Base-by-base conservation (phyloP, 2,329 filamentous ascomycete species). In the Aspergillus melleus region DNA sequence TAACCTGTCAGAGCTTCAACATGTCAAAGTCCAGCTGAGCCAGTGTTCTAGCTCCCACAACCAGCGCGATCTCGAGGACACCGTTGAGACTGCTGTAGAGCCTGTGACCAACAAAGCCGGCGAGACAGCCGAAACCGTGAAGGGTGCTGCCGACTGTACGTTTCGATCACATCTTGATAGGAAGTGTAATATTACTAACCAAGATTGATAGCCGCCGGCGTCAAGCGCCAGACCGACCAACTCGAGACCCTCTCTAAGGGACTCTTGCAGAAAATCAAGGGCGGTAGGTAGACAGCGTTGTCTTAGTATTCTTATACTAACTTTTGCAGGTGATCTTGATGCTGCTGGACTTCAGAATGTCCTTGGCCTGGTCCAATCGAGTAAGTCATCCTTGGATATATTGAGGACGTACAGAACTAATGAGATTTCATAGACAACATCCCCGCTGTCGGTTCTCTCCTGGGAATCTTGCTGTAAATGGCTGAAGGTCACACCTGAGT, bases 21-120 rank as follows among this genome's bases (percentile, higher is more conserved):
- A 52, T 24, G 55, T 67, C 24, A 58, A 68, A 55, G 47, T 44
- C 52, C 49, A 62, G 54, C 60, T 68, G 19, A 55, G 16, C 52
- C 52, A 62, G 57, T 46, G 55, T 22, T 47, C 53, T 26, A 20
- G 42, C 49, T 16, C 22, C 14, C 26, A 55, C 55, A 30, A 14
- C 42, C 58, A 62, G 58, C 62, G 65, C 53, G 56, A 58, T 5
- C 30, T 60, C 26, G 51, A n/a, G 14, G 6, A n/a, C 36, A 42
- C 36, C 16, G 36, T 56, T n/a, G 52, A 50, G 20, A 46, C 47
- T 16, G 49, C 24, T 12, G 2, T 49, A 4, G 9, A 55, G 32
- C 44, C 51, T 50, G 62, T 58, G 26, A 50, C 32, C 19, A 36
- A 8, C 9, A 24, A 54, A 11, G 61, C 52, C 24, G 52, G 26